A percentile compares a stretch with the other conserved stretches of the same genome.
These are phyloP conservation scores for Nemania abortiva DNA, from an alignment of 2,329 filamentous ascomycete species.

Conservation along the genomic window DNA sequence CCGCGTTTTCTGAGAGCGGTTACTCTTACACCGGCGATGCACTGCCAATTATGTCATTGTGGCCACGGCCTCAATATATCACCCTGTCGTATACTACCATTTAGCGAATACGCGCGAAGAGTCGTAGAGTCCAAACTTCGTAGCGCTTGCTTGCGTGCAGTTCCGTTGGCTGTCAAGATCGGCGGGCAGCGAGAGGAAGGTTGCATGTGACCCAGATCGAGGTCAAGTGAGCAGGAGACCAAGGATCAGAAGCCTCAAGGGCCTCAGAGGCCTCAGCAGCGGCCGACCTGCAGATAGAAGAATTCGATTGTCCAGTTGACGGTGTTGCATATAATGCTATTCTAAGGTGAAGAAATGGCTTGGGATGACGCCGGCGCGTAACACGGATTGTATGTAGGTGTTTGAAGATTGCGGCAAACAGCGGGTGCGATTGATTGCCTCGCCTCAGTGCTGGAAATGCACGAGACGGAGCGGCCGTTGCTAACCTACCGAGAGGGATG, in stretches of 20 bases:
- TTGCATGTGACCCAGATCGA: slow-evolving; percentile 39
- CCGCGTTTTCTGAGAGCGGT: slow-evolving; percentile 28
- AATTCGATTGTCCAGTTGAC: slow-evolving; percentile 18
- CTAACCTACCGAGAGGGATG: slow-evolving; percentile 34
- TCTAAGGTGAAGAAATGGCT: slow-evolving; percentile 8
- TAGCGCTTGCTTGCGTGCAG: slow-evolving; percentile 23
- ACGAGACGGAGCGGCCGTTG: slow-evolving; percentile 38
- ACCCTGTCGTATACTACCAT: not conserved
- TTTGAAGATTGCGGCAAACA: slow-evolving; percentile 28
- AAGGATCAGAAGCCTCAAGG: slow-evolving; percentile 18
- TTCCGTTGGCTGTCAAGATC: slow-evolving; percentile 26
- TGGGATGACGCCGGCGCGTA: slow-evolving; percentile 11
- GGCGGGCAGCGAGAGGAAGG: slow-evolving; percentile 19
- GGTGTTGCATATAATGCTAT: slow-evolving; percentile 20
- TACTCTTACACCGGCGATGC: slow-evolving; percentile 32
- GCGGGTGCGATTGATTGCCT: slow-evolving; percentile 17
- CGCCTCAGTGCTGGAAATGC: not conserved
- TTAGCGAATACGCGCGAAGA: not conserved
- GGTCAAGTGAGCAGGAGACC: slow-evolving; percentile 33
- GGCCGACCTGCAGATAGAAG: slow-evolving; percentile 25
- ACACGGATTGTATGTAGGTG: not conserved
- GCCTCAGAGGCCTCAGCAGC: slow-evolving; percentile 10
- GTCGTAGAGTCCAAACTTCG: slow-evolving; percentile 19
- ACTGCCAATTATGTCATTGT: slow-evolving; percentile 23
- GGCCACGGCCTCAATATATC: not conserved